Evolutionary conservation across 495 filamentous ascomycete species (phyloP), one percentile per base, ranked within the genome.

Genomic region (Talaromyces thailandensis): DNA sequence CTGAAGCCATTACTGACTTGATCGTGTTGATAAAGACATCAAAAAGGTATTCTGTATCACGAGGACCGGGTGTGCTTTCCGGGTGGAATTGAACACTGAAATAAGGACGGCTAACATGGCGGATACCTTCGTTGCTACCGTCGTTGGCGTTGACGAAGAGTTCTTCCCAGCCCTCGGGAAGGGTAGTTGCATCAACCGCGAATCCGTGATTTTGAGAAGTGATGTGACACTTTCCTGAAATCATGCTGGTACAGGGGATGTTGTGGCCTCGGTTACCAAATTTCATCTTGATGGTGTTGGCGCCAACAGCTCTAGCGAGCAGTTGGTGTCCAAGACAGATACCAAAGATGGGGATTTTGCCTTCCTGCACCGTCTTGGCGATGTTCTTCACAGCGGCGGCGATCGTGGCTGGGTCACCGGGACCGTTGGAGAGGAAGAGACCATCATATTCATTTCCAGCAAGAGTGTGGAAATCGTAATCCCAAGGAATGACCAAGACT

Each of bases 61-160:
- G 85, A 31, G 94, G 94, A 23, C 94, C 94, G 9, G 94, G 94
- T 12, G 91, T 92, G 77, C 92, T 95, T 75, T 98, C 94, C 0
- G 94, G 94, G 69, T 98, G 94, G 80, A 98, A 98, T 73, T 98
- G 94, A 23, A 98, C 94, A 78, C 92, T 96, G 82, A 98, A 98
- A 79, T 90, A 95, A 18, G 94, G 94, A 58, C 85, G 88, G 72
- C 78, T 82, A 51, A 82, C 78, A 71, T 98, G 92, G 70, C 91
- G 86, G 65, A 98, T 96, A 76, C 94, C 94, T 75, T 98, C 94
- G 72, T 98, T 98, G 71, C 91, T 96, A 65, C 89, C 90, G 70
- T 98, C 94, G 70, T 98, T 98, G 71, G 94, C 94, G 69, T 98
- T 98, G 62, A 97, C 87, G 66, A 98, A 98, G 1, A 98, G 81